Evolutionary conservation across 2,329 filamentous ascomycete genomes (phyloP).

Genomic region (Incumbomyces lentus): DNA sequence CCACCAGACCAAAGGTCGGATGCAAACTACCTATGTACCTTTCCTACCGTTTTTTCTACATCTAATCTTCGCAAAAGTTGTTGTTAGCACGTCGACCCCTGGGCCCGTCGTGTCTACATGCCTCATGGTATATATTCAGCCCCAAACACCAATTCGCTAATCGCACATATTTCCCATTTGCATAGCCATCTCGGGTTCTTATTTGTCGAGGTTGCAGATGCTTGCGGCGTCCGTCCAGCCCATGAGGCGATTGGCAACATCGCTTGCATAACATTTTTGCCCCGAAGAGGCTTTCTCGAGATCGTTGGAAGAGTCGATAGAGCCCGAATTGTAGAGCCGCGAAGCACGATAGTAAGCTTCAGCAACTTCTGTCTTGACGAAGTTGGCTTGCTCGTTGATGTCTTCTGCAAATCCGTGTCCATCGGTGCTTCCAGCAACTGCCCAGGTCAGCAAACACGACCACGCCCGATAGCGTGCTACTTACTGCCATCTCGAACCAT

Average conservation of each 20-base stretch:
- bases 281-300: conserved; percentile 31
- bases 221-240: conserved; percentile 28
- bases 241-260: conserved; percentile 41
- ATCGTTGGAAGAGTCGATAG: conserved; percentile 24
- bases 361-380: conserved; percentile 19
- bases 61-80: no score
- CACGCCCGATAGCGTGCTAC: background rate
- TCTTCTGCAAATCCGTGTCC: conserved; percentile 29
- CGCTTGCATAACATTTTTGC: conserved; percentile 42
- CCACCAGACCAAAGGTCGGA: no score
- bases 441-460: background rate
- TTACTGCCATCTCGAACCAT: conserved; percentile 32
- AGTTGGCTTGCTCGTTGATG: conserved; percentile 22
- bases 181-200: background rate
- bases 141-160: no score
- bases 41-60: no score
- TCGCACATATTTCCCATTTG: no score
- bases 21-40: no score
- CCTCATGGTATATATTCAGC: no score
- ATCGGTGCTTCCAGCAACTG: conserved; percentile 24
- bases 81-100: no score
- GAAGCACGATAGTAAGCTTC: conserved; percentile 28
- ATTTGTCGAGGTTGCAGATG: conserved; percentile 13
- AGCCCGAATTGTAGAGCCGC: conserved; percentile 34
- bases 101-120: no score